Conservation (phyloP, 148 eudicot species). For the Rhododendron griersonianum region DNA sequence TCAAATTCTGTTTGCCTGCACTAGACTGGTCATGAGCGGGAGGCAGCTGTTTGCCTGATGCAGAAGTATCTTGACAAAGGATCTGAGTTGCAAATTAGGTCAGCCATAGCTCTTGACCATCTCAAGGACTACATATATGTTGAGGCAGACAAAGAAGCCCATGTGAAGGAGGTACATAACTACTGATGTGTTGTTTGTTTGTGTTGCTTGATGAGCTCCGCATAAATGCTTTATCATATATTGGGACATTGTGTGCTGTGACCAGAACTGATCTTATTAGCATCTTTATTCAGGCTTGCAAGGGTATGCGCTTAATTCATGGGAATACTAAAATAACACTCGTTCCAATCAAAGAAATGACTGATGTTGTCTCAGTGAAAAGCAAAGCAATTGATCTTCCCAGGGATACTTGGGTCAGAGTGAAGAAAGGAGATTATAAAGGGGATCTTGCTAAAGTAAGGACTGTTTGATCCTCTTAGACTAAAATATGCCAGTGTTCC, state of each 20-base stretch:
- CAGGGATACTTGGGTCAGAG: slow-evolving; percentile 91
- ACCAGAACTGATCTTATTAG: background rate
- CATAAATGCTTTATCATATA: background rate
- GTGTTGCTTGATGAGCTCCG: background rate
- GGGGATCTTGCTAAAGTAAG: slow-evolving; percentile 97
- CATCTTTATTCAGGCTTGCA: slow-evolving; percentile 58
- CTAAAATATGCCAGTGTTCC: background rate
- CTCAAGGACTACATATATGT: slow-evolving; percentile 80
- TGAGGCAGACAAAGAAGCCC: slow-evolving; percentile 97
- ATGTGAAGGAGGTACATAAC: slow-evolving; percentile 73
- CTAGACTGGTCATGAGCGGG: slow-evolving; percentile 92
- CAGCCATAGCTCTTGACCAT: slow-evolving; percentile 91
- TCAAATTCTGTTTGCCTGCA: slow-evolving; percentile 9
- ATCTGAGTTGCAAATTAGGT: slow-evolving; percentile 73
- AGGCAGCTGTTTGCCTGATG: slow-evolving; percentile 94
- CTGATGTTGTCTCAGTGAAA: slow-evolving; percentile 94
- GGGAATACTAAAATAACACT: slow-evolving; percentile 50
- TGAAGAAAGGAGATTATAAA: slow-evolving; percentile 84
- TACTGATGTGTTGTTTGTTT: background rate
- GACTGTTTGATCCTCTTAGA: background rate
- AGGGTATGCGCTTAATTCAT: slow-evolving; percentile 82
- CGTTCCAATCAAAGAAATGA: slow-evolving; percentile 97
- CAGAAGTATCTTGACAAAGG: slow-evolving; percentile 85
- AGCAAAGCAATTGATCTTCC: slow-evolving; percentile 82
- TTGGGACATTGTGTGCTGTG: background rate